phyloP scores from a whole-genome alignment of 2,329 filamentous ascomycete species.

The Iodosphaeria phyllophila region DNA sequence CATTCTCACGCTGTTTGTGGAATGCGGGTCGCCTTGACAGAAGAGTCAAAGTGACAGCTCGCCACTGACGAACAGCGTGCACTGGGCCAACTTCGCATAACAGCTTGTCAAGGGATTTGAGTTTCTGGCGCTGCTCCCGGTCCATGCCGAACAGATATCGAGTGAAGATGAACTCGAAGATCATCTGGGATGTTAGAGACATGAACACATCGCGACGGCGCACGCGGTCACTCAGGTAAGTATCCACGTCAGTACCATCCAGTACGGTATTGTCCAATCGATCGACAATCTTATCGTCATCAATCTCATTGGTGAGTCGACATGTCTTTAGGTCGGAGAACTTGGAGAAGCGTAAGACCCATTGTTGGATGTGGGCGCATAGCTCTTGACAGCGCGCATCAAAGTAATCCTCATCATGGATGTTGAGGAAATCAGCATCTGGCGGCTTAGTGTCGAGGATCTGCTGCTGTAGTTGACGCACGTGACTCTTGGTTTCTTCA shows the following conservation, averaged over 20 bases:
- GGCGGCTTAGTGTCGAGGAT: conserved; percentile 39
- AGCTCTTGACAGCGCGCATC: conserved; percentile 85
- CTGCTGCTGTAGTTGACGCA: conserved; percentile 36
- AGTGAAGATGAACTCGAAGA: conserved; percentile 98
- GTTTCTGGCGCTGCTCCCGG: conserved; percentile 88
- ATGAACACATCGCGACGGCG: conserved; percentile 88
- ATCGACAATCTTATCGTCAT: conserved; percentile 84
- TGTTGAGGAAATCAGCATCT: conserved; percentile 55
- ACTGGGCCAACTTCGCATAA: conserved; percentile 73
- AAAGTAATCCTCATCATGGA: conserved; percentile 87
- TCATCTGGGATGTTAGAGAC: conserved; percentile 97
- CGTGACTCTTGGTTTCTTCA: conserved; percentile 46
- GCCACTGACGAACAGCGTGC: conserved; percentile 90
- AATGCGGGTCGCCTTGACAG: conserved; percentile 70
- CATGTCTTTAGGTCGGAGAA: conserved; percentile 86
- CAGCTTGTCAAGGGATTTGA: conserved; percentile 88
- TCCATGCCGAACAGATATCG: conserved; percentile 98
- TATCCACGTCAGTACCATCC: conserved; percentile 84
- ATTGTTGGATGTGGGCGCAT: conserved; percentile 90
- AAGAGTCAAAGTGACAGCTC: conserved; percentile 81
- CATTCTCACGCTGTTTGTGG: conserved; percentile 61
- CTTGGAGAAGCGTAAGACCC: conserved; percentile 95
- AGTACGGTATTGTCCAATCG: conserved; percentile 86
- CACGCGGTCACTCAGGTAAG: conserved; percentile 73
- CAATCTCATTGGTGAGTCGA: conserved; percentile 65